phyloP scores from a whole-genome alignment of 768 basidiomycete genomes.

The Lactarius akahatsu region DNA sequence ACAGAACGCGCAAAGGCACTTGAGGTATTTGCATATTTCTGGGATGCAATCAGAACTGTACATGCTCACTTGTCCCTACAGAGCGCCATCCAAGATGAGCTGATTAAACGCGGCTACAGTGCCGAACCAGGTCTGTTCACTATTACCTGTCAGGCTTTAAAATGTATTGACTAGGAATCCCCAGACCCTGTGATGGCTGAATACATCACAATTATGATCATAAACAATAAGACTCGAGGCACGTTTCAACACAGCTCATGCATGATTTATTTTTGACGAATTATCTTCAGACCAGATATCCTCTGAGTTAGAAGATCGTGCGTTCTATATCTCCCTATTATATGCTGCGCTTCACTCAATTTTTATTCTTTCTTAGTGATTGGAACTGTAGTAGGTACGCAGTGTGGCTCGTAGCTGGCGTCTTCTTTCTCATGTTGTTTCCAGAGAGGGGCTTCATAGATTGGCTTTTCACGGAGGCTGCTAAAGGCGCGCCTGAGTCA shows the following conservation, averaged over 20 bases:
- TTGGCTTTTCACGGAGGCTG: constrained; percentile 83
- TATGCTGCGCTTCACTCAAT: not conserved
- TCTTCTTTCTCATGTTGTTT: constrained; percentile 27
- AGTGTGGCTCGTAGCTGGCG: constrained; percentile 5
- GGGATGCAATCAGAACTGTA: not conserved
- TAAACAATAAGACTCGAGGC: constrained; percentile 86
- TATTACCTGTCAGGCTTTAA: constrained; percentile 10
- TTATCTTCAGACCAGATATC: constrained; percentile 71
- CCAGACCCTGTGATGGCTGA: constrained; percentile 90
- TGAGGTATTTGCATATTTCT: constrained; percentile 48
- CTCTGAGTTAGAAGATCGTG: constrained; percentile 82
- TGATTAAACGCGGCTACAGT: constrained; percentile 70
- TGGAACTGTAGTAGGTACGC: constrained; percentile 77
- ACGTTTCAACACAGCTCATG: constrained; percentile 32
- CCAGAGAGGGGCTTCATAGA: constrained; percentile 81
- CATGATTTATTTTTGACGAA: constrained; percentile 18
- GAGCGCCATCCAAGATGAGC: constrained; percentile 81
- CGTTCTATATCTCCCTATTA: constrained; percentile 19
- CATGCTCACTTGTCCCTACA: constrained; percentile 35
- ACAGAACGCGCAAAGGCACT: constrained; percentile 73
- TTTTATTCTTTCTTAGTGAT: constrained; percentile 47
- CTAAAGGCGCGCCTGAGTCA: constrained; percentile 60
- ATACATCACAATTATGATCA: constrained; percentile 93
- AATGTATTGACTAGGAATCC: constrained; percentile 7
- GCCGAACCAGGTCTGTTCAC: constrained; percentile 65